Conservation (phyloP, 768 basidiomycete species). For the Amanita exitialis region DNA sequence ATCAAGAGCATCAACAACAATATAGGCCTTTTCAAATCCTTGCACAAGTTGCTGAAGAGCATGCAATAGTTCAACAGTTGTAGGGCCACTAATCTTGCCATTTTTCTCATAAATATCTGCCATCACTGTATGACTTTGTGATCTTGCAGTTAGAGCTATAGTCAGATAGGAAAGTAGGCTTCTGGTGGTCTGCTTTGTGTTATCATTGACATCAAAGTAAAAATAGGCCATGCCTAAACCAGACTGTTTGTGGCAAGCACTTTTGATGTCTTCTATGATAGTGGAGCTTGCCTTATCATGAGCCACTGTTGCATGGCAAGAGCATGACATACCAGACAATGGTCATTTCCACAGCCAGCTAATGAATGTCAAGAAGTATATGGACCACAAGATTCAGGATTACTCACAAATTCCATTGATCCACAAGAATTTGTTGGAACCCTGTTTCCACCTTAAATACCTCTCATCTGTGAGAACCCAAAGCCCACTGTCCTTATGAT, state of each 20-base stretch:
- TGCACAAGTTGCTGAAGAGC: not conserved
- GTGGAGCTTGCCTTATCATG: not conserved
- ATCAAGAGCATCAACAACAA: too few species aligned
- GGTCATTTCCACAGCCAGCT: conserved; percentile 8
- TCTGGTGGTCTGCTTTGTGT: not conserved
- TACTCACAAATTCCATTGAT: too few species aligned
- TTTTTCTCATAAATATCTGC: too few species aligned
- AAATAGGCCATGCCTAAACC: conserved; percentile 11
- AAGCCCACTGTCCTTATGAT: too few species aligned
- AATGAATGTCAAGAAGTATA: too few species aligned
- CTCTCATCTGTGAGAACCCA: too few species aligned
- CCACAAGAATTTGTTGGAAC: too few species aligned
- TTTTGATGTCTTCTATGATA: not conserved
- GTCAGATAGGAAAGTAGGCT: conserved; percentile 12
- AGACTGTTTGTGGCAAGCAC: not conserved
- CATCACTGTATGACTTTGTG: not conserved
- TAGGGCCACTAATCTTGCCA: too few species aligned
- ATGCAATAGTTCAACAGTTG: too few species aligned
- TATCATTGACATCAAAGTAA: conserved; percentile 14
- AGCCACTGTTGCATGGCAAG: not conserved
- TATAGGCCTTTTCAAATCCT: not conserved
- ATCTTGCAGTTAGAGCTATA: conserved; percentile 11
- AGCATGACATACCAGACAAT: not conserved
- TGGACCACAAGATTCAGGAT: too few species aligned
- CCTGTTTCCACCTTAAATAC: too few species aligned